Percentiles rank a stretch among this genome's conserved stretches.
phyloP scores from a whole-genome alignment of 805 yeast genomes.

The Lipomyces sp. region DNA sequence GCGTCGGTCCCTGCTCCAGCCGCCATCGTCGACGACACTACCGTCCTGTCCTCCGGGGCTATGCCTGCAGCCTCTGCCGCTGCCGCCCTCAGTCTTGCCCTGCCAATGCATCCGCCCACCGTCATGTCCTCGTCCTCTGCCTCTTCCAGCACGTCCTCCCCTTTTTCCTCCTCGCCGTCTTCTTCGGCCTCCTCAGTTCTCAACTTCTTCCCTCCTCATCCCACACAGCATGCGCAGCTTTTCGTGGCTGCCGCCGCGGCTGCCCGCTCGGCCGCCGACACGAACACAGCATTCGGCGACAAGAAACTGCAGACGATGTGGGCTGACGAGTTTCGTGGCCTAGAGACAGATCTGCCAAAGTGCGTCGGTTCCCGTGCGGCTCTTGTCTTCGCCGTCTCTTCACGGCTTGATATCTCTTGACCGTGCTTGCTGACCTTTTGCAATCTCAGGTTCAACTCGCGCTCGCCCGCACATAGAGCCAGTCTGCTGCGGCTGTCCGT shows the following conservation, averaged over 20 bases:
- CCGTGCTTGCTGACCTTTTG: too few relatives aligned
- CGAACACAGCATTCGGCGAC: not conserved
- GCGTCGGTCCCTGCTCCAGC: not conserved
- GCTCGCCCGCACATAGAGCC: slow-evolving; percentile 37
- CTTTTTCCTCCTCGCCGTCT: slow-evolving; percentile 13
- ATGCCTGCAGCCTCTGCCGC: not conserved
- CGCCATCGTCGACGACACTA: not conserved
- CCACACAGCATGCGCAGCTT: not conserved
- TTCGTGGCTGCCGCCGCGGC: not conserved
- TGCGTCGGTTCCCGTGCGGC: slow-evolving; percentile 8
- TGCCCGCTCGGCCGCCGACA: not conserved
- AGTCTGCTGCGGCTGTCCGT: slow-evolving; percentile 44
- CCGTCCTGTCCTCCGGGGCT: not conserved
- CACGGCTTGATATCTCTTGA: not conserved
- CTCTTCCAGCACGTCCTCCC: slow-evolving; percentile 15
- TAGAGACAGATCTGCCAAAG: slow-evolving; percentile 35
- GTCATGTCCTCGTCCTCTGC: slow-evolving; percentile 11
- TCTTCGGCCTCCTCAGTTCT: slow-evolving; percentile 21
- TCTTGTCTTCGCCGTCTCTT: not conserved
- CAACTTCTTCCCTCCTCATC: slow-evolving; percentile 9
- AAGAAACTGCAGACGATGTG: slow-evolving; percentile 14
- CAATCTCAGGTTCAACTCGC: slow-evolving; percentile 29
- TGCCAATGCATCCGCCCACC: not conserved
- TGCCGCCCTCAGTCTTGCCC: not conserved
- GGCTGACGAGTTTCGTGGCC: slow-evolving; percentile 30